phyloP scores from a whole-genome alignment of 371 early-diverging fungal genomes.

The Actinomortierella wolfii region DNA sequence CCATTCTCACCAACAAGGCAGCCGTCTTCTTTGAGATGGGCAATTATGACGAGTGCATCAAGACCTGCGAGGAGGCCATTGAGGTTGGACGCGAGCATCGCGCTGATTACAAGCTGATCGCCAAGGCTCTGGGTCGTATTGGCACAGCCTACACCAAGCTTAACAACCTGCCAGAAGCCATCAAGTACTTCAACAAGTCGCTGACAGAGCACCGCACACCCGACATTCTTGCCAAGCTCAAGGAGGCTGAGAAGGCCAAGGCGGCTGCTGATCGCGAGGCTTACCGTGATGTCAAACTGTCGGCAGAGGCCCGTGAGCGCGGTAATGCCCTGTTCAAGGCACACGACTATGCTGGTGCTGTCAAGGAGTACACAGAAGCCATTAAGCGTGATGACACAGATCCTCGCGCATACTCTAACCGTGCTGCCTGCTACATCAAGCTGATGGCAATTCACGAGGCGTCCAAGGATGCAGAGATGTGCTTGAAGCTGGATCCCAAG shows the following conservation, averaged over 20 bases:
- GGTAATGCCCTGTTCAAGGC: constrained; percentile 95
- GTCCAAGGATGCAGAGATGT: constrained; percentile 92
- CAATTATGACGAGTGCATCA: constrained; percentile 89
- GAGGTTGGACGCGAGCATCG: constrained; percentile 90
- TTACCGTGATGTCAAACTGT: constrained; percentile 81
- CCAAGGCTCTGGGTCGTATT: constrained; percentile 91
- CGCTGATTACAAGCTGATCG: constrained; percentile 95
- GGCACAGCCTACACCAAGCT: constrained; percentile 88
- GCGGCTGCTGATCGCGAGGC: constrained; percentile 81
- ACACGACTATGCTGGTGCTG: constrained; percentile 87
- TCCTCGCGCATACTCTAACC: constrained; percentile 92
- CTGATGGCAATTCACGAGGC: constrained; percentile 94
- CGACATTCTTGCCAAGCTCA: constrained; percentile 89
- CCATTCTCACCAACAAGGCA: constrained; percentile 94
- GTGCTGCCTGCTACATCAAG: constrained; percentile 96
- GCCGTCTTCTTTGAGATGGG: constrained; percentile 96
- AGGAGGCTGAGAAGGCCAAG: constrained; percentile 86
- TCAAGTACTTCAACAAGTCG: constrained; percentile 91
- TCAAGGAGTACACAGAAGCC: constrained; percentile 95
- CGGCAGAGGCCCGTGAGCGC: constrained; percentile 91
- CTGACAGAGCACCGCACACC: constrained; percentile 95
- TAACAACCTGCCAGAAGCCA: constrained; percentile 83
- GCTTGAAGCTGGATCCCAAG: constrained; percentile 84
- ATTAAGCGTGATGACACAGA: constrained; percentile 95
- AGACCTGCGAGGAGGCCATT: constrained; percentile 89